Conservation (phyloP, 306 rosid species). For the Sicyos baderoa region DNA sequence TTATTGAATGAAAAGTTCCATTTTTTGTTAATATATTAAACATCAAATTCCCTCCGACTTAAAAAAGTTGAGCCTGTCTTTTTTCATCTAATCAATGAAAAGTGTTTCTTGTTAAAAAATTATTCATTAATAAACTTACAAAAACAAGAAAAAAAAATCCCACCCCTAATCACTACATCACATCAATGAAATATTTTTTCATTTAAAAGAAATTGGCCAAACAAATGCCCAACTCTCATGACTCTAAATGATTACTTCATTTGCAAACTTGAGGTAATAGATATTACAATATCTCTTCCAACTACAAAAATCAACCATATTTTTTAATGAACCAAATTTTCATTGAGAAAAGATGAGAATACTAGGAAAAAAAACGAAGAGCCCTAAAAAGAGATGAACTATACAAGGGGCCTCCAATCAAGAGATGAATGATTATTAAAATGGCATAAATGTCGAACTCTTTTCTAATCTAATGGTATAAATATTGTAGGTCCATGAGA, state of each 20-base stretch:
- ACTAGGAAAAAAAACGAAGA: neutral
- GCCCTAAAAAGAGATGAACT: neutral
- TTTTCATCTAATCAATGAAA: no score
- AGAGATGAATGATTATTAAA: neutral
- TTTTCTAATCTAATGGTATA: constrained; percentile 19
- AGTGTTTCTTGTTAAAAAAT: no score
- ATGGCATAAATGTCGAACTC: neutral
- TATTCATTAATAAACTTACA: neutral
- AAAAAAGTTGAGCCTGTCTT: no score
- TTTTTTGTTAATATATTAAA: no score
- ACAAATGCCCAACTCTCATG: neutral
- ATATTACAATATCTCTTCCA: neutral
- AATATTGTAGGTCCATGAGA: constrained; percentile 58
- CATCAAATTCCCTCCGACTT: no score
- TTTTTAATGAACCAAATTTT: neutral
- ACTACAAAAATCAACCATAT: neutral
- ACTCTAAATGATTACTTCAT: constrained; percentile 2
- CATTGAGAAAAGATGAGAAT: neutral
- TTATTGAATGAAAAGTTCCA: no score
- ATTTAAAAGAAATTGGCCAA: neutral
- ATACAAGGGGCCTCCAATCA: neutral
- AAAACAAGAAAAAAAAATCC: neutral
- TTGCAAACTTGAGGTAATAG: constrained; percentile 1
- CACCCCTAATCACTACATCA: neutral
- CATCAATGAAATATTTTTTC: neutral